phyloP scores from a whole-genome alignment of 1,284 basidiomycete genomes.

The Papiliotrema laurentii region DNA sequence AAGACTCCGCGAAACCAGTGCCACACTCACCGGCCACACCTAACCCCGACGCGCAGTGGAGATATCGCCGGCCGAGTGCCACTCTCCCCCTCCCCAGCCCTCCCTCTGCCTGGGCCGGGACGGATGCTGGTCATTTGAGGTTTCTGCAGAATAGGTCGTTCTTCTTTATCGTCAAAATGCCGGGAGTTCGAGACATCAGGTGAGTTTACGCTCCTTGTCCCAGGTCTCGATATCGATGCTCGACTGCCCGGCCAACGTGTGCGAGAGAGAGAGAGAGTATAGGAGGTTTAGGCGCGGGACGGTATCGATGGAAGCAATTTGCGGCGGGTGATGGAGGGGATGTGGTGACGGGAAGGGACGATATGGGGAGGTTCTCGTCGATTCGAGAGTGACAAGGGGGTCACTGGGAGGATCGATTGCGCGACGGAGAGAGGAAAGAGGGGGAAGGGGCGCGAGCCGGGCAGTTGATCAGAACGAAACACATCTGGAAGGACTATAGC shows the following conservation, averaged over 20 bases:
- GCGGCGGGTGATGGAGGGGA: not conserved
- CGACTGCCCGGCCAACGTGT: not conserved
- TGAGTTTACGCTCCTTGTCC: constrained; percentile 44
- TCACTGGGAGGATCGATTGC: not conserved
- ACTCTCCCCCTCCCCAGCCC: not conserved
- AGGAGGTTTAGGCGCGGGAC: not conserved
- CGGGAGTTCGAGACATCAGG: constrained; percentile 89
- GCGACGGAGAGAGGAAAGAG: not conserved
- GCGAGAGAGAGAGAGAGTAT: not conserved
- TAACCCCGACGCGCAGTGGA: not conserved
- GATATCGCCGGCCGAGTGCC: not conserved
- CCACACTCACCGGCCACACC: constrained; percentile 1
- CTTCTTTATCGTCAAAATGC: constrained; percentile 59
- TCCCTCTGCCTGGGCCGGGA: not conserved
- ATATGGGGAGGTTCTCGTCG: not conserved
- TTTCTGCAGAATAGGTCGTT: not conserved
- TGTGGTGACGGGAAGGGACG: not conserved
- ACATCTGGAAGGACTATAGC: not conserved
- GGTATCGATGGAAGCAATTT: not conserved
- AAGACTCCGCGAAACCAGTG: not conserved
- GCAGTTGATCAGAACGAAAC: not conserved
- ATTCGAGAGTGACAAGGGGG: not conserved
- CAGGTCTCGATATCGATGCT: not conserved
- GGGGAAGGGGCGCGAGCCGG: not conserved
- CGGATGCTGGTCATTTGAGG: not conserved